Base-by-base conservation (phyloP, 2,329 filamentous ascomycete genomes). In the Penicillium sp. region DNA sequence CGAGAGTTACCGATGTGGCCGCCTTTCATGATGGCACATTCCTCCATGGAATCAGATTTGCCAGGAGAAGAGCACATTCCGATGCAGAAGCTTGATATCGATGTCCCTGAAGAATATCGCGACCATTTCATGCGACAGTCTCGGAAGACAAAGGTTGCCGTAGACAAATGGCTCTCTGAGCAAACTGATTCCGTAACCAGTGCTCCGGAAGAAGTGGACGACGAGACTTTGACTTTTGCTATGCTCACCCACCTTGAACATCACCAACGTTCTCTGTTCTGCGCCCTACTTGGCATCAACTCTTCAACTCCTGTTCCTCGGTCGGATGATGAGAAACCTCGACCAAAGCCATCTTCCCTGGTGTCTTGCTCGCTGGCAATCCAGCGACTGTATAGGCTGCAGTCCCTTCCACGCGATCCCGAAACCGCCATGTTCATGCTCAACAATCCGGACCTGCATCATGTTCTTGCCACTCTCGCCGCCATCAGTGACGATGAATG, bases 401-500 rank as follows among this genome's bases (percentile, higher is more conserved):
- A 80, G 4, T 79, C 83, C 24, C 79, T 82, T 2, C 93, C 93
- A 0, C 86, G 93, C 43, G 90, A 96, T 65, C 89, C 91, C 16
- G 91, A 96, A 70, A 85, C 86, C 6, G 89, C 89, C 12, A 85
- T 94, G 61, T 96, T 90, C 68, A 83, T 97, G 44, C 82, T 96
- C 58, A 90, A 88, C 69, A 88, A 96, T 69, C 85, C 86, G 0
- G 79, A 83, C 12, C 84, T 94, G 45, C 93, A 97, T 70, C 88
- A 94, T 65, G 85, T 96, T 29, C 83, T 97, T 3, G 86, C 90
- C 38, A 96, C 93, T 0, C 81, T 96, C 45, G 86, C 89, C 33
- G 90, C 92, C 47, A 94, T 97, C 62, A 94, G 88, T 67, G 83
- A 86, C 43, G 88, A 89, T n/a, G 93, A 97, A 72, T 97, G 93